Percentiles rank a stretch among this genome's conserved stretches.
Evolutionary conservation across 2,329 filamentous ascomycete genomes (phyloP).

Genomic region (Tothia fuscella): DNA sequence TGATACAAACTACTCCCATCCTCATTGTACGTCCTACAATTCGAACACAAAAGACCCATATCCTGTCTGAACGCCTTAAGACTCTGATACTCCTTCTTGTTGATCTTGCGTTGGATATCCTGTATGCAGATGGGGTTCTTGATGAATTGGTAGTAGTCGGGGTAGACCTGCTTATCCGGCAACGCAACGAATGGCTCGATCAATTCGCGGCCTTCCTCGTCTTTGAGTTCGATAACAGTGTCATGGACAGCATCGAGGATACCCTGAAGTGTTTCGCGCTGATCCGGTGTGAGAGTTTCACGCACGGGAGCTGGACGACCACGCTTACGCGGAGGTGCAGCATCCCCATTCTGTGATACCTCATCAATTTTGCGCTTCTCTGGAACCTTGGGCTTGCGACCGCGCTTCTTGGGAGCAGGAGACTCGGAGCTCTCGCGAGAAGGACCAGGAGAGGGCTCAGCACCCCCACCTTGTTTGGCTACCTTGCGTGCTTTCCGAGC

Average conservation of each 20-base stretch:
- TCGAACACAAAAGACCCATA: conserved; percentile 72
- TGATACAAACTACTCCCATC: conserved; percentile 84
- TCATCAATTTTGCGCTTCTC: conserved; percentile 85
- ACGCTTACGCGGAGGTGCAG: conserved; percentile 56
- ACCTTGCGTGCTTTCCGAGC: conserved; percentile 72
- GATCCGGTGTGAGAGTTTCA: conserved; percentile 55
- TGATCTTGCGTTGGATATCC: conserved; percentile 87
- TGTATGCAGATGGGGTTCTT: conserved; percentile 91
- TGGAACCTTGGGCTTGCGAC: conserved; percentile 58
- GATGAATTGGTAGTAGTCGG: conserved; percentile 93
- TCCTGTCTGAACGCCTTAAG: conserved; percentile 73
- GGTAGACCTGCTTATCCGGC: conserved; percentile 77
- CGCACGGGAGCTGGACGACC: conserved; percentile 44
- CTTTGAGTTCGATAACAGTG: conserved; percentile 70
- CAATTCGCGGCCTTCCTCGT: conserved; percentile 51
- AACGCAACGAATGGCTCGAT: conserved; percentile 71
- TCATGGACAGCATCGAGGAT: conserved; percentile 70
- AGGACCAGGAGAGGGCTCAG: conserved; percentile 53
- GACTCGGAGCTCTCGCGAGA: conserved; percentile 79
- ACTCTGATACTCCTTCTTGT: conserved; percentile 82
- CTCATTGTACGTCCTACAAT: conserved; percentile 94
- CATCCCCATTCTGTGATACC: conserved; percentile 52
- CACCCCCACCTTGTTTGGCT: conserved; percentile 45
- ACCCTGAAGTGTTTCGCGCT: conserved; percentile 67
- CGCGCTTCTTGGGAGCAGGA: conserved; percentile 62